These are phyloP conservation scores for Lumnitzera racemosa DNA, from an alignment of 345 rosid genomes.

Conservation along the genomic window DNA sequence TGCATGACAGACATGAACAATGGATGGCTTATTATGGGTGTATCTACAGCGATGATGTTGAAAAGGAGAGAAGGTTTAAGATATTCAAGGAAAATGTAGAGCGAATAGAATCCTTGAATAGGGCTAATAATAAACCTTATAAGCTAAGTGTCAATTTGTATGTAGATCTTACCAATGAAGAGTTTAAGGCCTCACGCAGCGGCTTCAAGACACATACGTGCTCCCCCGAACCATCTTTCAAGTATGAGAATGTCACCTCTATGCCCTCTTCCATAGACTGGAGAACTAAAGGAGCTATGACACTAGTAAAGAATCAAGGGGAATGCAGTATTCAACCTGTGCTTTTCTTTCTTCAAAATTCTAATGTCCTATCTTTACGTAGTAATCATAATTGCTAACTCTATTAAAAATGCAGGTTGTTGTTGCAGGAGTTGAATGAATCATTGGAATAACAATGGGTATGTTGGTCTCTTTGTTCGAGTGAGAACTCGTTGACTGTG, in stretches of 20 bases:
- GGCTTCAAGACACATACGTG: constrained; percentile 7
- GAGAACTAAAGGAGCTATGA: constrained; percentile 31
- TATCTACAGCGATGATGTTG: constrained; percentile 6
- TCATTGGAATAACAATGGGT: constrained; percentile 28
- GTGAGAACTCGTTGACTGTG: constrained; percentile 54
- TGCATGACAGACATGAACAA: constrained; percentile 18
- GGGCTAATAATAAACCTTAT: constrained; percentile 8
- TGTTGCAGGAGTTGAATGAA: constrained; percentile 51
- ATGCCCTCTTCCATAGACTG: constrained; percentile 30
- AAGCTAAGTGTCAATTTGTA: constrained; percentile 24
- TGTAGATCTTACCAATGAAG: constrained; percentile 28
- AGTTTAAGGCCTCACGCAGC: constrained; percentile 19
- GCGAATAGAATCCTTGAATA: constrained; percentile 16
- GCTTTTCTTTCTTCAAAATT: no score
- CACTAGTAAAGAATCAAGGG: constrained; percentile 43
- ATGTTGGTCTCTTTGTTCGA: constrained; percentile 45
- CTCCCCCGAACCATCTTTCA: background rate
- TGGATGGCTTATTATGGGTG: constrained; percentile 30
- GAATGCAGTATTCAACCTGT: constrained; percentile 20
- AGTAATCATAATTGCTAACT: no score
- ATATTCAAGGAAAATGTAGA: constrained; percentile 21
- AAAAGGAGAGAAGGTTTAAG: constrained; percentile 13
- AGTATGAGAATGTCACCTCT: constrained; percentile 15
- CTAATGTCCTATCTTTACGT: no score
- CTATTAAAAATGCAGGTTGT: constrained; percentile 24